A percentile compares a stretch with the other conserved stretches of the same genome.
Evolutionary conservation across 768 basidiomycete species (phyloP).

Genomic region (Auricularia heimuer): DNA sequence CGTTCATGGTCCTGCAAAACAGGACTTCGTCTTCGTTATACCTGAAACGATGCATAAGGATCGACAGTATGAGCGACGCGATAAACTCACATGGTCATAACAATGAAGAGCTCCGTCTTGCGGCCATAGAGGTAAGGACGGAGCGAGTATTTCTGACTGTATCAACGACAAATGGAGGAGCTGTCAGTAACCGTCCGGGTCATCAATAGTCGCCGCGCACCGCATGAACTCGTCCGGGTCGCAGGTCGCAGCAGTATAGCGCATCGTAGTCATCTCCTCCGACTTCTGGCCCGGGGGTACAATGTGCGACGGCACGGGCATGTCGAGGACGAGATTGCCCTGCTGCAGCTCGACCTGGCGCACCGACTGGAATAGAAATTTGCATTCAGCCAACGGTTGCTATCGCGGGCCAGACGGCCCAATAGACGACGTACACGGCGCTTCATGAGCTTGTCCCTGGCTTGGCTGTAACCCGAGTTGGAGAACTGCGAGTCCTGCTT

Average conservation of each 20-base stretch:
- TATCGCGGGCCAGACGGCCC: background rate
- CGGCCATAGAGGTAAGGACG: constrained; percentile 71
- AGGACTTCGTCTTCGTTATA: constrained; percentile 84
- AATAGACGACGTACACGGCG: constrained; percentile 32
- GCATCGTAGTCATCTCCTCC: constrained; percentile 75
- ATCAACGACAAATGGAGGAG: no score
- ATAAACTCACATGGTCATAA: constrained; percentile 67
- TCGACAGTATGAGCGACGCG: constrained; percentile 11
- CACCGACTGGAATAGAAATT: constrained; percentile 32
- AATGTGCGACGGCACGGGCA: constrained; percentile 70
- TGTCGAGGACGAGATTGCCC: constrained; percentile 79
- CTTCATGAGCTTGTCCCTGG: constrained; percentile 74
- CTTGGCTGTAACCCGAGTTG: constrained; percentile 50
- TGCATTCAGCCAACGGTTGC: background rate
- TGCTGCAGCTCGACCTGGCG: constrained; percentile 71
- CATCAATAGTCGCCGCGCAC: constrained; percentile 15
- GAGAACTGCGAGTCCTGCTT: constrained; percentile 33
- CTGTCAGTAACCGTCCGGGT: background rate
- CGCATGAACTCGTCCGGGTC: constrained; percentile 84
- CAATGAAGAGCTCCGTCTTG: constrained; percentile 86
- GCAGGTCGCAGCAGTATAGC: constrained; percentile 83
- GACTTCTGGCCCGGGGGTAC: constrained; percentile 55
- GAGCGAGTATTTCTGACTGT: constrained; percentile 49
- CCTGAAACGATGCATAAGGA: background rate
- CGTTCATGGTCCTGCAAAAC: constrained; percentile 75